Base-by-base conservation (phyloP, 225 moss, liverwort and hornwort species). In the Pseudoscleropodium purum region DNA sequence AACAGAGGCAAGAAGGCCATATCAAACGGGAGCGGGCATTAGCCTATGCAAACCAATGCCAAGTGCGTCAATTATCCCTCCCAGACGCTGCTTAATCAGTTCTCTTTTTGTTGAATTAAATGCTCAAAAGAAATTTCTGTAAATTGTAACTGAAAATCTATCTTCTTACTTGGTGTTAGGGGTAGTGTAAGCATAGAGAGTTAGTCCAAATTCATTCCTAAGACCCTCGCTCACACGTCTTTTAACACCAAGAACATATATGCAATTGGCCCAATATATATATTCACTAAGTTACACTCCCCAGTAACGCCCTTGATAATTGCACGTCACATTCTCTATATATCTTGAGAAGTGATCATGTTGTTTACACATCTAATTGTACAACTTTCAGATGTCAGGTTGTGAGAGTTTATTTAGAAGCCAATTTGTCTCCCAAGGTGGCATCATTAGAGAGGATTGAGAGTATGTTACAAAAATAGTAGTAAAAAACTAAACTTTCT, bases 1-100 rank as follows among this genome's bases (percentile, higher is more conserved):
- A 95, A 70, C 96, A 97, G 90, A 98, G 85, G 94, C 97, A 97
- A 90, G 94, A 95, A 52, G 98, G 95, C 52, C 94, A 95, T 27
- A 95, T 98, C 75, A 97, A 95, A 91, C 93, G 98, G 47, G 97
- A 98, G 93, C 94, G 98, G 68, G 97, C 97, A 47, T 89, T 96
- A 79, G 98, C 98, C 29, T 98, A 98, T 65, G 98, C 98, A n/a
- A 92, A 93, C 81, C 94, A 95, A 75, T 92, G 59, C 75, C 98
- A 96, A 91, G 98, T 97, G 82, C 85, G 87, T 81, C 23, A 13
- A 52, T 39, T 52, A 63, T 84, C 66, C 61, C 67, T 79, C 56
- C 29, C 54, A 60, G 25, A 0, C 21, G 11, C 57, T 54, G 68
- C 39, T n/a, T 54, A 39, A 52, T 56, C 29, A 76, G 21, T 51